Conservation (phyloP, 768 basidiomycete genomes). For the Amanita pseudoporphyria region DNA sequence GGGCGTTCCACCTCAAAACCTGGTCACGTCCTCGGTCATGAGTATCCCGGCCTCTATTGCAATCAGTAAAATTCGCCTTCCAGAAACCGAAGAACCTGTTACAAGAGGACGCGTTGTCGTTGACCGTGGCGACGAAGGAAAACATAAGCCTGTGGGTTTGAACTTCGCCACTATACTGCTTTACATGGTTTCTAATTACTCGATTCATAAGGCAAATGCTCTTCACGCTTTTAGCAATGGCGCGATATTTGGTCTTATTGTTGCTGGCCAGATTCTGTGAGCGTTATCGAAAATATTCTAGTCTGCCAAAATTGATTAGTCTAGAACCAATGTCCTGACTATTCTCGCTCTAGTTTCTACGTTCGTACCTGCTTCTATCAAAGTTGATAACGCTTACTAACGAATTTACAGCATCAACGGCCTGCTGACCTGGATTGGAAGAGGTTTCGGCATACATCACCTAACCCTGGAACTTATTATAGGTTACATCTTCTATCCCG, state of each 20-base stretch:
- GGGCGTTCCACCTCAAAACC: conserved; percentile 71
- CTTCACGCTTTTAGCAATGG: conserved; percentile 86
- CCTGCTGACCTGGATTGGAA: conserved; percentile 82
- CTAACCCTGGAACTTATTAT: conserved; percentile 80
- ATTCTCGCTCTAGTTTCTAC: conserved; percentile 72
- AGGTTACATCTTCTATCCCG: conserved; percentile 82
- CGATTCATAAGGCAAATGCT: conserved; percentile 46
- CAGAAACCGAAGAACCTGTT: conserved; percentile 78
- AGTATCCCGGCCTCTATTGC: conserved; percentile 92
- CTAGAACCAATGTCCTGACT: conserved; percentile 74
- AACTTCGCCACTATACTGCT: not conserved
- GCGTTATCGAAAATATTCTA: conserved; percentile 14
- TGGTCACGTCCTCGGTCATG: conserved; percentile 88
- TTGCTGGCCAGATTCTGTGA: conserved; percentile 82
- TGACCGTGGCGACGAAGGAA: conserved; percentile 61
- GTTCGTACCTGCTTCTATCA: conserved; percentile 20
- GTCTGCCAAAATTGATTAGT: conserved; percentile 1
- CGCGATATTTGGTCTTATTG: conserved; percentile 74
- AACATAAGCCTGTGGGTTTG: conserved; percentile 39
- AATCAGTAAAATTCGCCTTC: conserved; percentile 80
- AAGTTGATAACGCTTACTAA: not conserved
- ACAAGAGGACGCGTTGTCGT: conserved; percentile 76
- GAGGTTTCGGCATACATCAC: conserved; percentile 72
- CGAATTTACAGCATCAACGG: conserved; percentile 52
- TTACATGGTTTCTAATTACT: conserved; percentile 1